phyloP scores from a whole-genome alignment of 2,329 filamentous ascomycete genomes.

The Pseudocercospora fuligena region DNA sequence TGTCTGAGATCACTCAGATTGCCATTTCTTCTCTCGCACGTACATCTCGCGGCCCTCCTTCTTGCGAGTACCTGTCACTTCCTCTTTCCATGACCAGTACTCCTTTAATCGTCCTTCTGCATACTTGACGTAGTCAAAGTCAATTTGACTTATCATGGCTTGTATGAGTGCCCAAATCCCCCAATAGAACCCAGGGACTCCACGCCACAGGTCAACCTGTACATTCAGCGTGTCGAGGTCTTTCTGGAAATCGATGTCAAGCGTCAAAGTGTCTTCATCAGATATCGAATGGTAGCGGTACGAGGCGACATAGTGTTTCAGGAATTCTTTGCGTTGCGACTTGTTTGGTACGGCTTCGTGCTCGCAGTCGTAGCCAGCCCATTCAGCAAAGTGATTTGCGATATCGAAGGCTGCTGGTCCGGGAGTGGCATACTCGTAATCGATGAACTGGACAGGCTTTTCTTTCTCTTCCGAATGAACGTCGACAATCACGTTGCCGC shows the following conservation, averaged over 20 bases:
- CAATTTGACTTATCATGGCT: conserved; percentile 89
- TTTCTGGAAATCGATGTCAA: conserved; percentile 52
- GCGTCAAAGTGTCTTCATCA: conserved; percentile 53
- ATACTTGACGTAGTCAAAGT: conserved; percentile 94
- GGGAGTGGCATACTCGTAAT: conserved; percentile 97
- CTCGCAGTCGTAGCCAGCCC: conserved; percentile 96
- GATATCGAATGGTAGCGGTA: conserved; percentile 56
- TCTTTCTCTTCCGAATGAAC: conserved; percentile 28
- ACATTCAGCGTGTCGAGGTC: conserved; percentile 72
- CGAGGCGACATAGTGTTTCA: conserved; percentile 78
- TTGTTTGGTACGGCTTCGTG: conserved; percentile 80
- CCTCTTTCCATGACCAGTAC: conserved; percentile 89
- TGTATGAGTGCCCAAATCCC: conserved; percentile 97
- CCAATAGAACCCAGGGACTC: conserved; percentile 87
- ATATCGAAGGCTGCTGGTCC: conserved; percentile 95
- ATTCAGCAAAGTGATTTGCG: conserved; percentile 97
- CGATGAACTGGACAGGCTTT: conserved; percentile 77
- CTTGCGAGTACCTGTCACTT: conserved; percentile 66
- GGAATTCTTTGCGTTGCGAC: conserved; percentile 76
- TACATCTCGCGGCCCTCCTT: conserved; percentile 64
- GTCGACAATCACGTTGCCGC: conserved; percentile 91
- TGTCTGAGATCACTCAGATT: conserved; percentile 22
- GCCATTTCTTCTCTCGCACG: conserved; percentile 79
- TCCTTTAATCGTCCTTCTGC: conserved; percentile 85
- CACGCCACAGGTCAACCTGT: conserved; percentile 86